Evolutionary conservation across 768 basidiomycete species (phyloP).

Genomic region (Boletus vermiculosoides): DNA sequence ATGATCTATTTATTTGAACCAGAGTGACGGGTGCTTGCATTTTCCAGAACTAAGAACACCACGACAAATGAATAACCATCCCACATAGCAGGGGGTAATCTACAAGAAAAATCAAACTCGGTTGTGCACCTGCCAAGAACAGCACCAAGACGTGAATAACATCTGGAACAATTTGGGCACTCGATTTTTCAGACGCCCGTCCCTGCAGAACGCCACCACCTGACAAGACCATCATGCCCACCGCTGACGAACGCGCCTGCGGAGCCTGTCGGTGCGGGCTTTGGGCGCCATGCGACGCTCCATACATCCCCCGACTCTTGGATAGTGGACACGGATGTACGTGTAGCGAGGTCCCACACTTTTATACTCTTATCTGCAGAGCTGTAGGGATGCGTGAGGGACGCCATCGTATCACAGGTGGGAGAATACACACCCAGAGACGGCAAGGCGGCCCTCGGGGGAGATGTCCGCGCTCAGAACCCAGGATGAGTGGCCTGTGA

Average conservation of each 20-base stretch:
- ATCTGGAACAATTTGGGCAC: too few relatives aligned
- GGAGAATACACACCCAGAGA: conserved; percentile 66
- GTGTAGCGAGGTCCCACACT: conserved; percentile 80
- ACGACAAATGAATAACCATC: neutral
- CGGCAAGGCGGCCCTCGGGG: conserved; percentile 73
- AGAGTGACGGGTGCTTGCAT: neutral
- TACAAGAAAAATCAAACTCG: neutral
- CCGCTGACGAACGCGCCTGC: conserved; percentile 69
- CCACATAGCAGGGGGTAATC: neutral
- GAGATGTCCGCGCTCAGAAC: conserved; percentile 81
- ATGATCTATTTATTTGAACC: neutral
- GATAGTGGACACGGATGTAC: conserved; percentile 71
- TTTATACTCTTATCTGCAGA: conserved; percentile 86
- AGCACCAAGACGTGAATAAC: neutral
- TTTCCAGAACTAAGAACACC: neutral
- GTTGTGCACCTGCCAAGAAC: neutral
- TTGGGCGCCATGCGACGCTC: conserved; percentile 79
- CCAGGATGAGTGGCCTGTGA: conserved; percentile 91
- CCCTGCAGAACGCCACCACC: conserved; percentile 79
- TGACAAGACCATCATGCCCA: conserved; percentile 70
- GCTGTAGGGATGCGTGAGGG: conserved; percentile 34
- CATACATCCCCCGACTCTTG: conserved; percentile 82
- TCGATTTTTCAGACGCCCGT: conserved; percentile 24
- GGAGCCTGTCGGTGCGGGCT: conserved; percentile 49
- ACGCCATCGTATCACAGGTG: neutral